Percentiles rank a stretch among this genome's conserved stretches.
phyloP scores from a whole-genome alignment of 192 early-diverging fungal genomes.

The Ambispora gerdemannii region DNA sequence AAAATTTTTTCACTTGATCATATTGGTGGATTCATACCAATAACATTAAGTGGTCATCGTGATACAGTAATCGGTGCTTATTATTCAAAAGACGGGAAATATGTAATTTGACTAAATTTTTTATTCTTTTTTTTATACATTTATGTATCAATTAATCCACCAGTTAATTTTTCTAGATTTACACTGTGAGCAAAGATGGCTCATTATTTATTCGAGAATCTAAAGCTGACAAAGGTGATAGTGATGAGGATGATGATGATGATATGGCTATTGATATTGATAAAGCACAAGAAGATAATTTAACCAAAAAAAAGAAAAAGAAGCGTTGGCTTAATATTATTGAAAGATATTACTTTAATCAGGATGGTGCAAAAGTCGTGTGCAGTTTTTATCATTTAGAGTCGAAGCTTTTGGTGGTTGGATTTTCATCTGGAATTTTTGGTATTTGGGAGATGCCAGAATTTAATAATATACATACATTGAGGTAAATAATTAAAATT shows the following conservation, averaged over 20 bases:
- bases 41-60: conserved; percentile 81
- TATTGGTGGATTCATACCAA: conserved; percentile 67
- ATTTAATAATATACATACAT: conserved; percentile 90
- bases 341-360: conserved; percentile 75
- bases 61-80: conserved; percentile 81
- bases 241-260: conserved; percentile 56
- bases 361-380: conserved; percentile 73
- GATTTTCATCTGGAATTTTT: conserved; percentile 92
- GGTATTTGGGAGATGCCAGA: conserved; percentile 97
- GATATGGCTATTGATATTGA: conserved; percentile 53
- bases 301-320: conserved; percentile 33
- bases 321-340: conserved; percentile 54
- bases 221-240: conserved; percentile 42
- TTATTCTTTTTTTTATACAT: not conserved
- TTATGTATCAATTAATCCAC: not conserved
- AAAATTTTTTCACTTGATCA: conserved; percentile 70
- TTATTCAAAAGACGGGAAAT: conserved; percentile 64
- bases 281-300: too few species aligned
- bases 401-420: conserved; percentile 78
- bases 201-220: conserved; percentile 78
- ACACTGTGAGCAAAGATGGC: conserved; percentile 87
- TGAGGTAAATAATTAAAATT: conserved; percentile 61
- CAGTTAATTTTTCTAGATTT: conserved; percentile 46
- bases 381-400: conserved; percentile 73
- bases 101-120: conserved; percentile 24